A percentile compares a stretch with the other conserved stretches of the same genome.
Conservation (phyloP, 1,139 yeast genomes). For the Scheffersomyces quercinus region DNA sequence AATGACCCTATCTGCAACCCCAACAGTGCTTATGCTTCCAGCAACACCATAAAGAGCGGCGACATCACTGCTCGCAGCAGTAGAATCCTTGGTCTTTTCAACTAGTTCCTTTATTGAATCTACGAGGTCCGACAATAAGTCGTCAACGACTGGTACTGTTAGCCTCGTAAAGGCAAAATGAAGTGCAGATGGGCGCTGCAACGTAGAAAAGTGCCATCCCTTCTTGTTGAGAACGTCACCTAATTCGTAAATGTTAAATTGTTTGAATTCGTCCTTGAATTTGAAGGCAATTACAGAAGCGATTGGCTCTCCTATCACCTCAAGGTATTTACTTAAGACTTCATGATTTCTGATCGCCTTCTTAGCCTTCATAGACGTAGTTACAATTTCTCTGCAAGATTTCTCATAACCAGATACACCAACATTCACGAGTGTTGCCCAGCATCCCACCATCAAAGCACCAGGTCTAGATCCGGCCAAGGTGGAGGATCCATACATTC, state of each 20-base stretch:
- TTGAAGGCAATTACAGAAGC: conserved; percentile 81
- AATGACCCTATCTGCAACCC: conserved; percentile 80
- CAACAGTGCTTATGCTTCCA: conserved; percentile 79
- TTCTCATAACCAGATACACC: conserved; percentile 79
- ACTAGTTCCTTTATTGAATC: conserved; percentile 46
- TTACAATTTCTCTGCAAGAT: conserved; percentile 66
- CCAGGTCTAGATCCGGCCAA: conserved; percentile 97
- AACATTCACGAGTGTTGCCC: conserved; percentile 84
- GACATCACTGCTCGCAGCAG: conserved; percentile 50
- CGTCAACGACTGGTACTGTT: conserved; percentile 63
- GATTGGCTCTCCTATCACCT: conserved; percentile 81
- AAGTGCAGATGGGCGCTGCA: conserved; percentile 88
- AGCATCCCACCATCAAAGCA: conserved; percentile 93
- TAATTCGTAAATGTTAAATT: conserved; percentile 68
- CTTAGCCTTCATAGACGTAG: conserved; percentile 61
- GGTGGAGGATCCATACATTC: conserved; percentile 94
- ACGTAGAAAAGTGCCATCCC: conserved; percentile 90
- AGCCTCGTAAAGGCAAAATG: conserved; percentile 86
- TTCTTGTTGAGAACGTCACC: conserved; percentile 64
- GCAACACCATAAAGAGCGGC: conserved; percentile 96
- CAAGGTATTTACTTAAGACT: conserved; percentile 42
- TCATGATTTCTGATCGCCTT: conserved; percentile 37
- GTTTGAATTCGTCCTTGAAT: conserved; percentile 32
- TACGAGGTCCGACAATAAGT: conserved; percentile 58
- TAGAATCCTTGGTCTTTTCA: conserved; percentile 22